Evolutionary conservation across 1,139 yeast genomes (phyloP), one percentile per base, ranked within the genome.

Genomic region (Candida glucosophila): DNA sequence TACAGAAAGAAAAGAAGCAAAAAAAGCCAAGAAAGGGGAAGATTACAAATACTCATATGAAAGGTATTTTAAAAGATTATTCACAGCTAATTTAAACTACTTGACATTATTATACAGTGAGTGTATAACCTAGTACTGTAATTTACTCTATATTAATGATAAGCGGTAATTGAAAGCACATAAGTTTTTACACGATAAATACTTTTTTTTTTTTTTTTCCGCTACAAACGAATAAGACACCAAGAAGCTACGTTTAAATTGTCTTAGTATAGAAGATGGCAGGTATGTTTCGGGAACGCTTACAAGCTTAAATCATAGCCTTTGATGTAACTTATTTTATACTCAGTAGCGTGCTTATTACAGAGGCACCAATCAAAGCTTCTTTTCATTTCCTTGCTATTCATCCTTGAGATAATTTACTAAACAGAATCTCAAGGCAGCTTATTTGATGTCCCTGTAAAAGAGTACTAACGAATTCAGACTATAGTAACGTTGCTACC

Each of bases 11-110:
- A 35, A 73, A 81, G 48, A 88, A 86, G 54, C 92, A 85, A 54
- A 85, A 86, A 68, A 85, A 85, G 53, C 81, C 93, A 27, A 76
- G 96, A 54, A 72, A 88, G 47, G 93, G 95, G 23, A 90, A 86
- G 64, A 77, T 90, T 45, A 90, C 99, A 9, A 90, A 90, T 51
- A 79, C 94, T 3, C 99, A 90, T 54, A 80, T 90, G 93, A 78
- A 83, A 50, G 97, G 96, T 32, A 79, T 90, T 20, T 73, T 90
- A 50, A 86, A 83, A 55, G 98, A 90, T 47, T 90, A 86, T 49
- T 55, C 67, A 14, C 67, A 57, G 33, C 39, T 62, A 29, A 64
- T 58, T 17, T 61, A 41, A 26, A 8, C 12, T 14, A 14, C 7
- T 15, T 15, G 10, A 6, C 20, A 27, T 18, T 23, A 12, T 13